Evolutionary conservation across 163 green algal genomes (phyloP).

Genomic region (Scenedesmus sp.): DNA sequence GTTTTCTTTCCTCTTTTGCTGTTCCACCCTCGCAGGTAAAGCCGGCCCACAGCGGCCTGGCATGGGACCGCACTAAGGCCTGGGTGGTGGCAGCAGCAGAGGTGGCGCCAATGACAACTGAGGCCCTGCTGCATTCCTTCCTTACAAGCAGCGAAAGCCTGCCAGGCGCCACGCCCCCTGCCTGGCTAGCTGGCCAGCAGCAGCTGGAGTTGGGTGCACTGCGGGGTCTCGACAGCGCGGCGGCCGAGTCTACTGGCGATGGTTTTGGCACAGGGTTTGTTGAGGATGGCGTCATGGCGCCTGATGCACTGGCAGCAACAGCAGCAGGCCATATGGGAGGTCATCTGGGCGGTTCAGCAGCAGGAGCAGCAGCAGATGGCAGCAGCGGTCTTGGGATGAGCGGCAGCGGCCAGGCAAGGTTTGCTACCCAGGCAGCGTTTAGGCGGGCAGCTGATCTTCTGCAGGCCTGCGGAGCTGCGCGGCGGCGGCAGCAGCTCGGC

Average conservation of each 20-base stretch:
- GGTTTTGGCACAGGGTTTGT: background rate
- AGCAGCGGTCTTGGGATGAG: background rate
- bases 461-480: conserved; percentile 50
- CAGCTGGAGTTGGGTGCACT: background rate
- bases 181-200: conserved; percentile 3
- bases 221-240: background rate
- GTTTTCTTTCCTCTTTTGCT: background rate
- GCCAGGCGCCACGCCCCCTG: conserved; percentile 24
- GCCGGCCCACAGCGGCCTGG: background rate
- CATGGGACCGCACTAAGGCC: conserved; percentile 59
- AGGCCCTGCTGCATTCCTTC: conserved; percentile 71
- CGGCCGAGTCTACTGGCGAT: background rate
- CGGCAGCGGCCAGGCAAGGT: background rate
- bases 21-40: background rate
- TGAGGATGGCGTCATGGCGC: background rate
- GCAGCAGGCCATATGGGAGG: no score
- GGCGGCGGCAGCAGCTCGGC: conserved; percentile 17
- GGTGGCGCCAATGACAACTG: conserved; percentile 54
- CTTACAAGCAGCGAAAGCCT: conserved; percentile 51
- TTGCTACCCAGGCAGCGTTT: conserved; percentile 52
- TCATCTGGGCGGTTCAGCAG: conserved; percentile 3
- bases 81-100: conserved; percentile 60
- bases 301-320: background rate
- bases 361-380: background rate
- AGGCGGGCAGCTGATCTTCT: conserved; percentile 61